Conservation (phyloP, 768 basidiomycete species). For the Macrocybe gigantea region DNA sequence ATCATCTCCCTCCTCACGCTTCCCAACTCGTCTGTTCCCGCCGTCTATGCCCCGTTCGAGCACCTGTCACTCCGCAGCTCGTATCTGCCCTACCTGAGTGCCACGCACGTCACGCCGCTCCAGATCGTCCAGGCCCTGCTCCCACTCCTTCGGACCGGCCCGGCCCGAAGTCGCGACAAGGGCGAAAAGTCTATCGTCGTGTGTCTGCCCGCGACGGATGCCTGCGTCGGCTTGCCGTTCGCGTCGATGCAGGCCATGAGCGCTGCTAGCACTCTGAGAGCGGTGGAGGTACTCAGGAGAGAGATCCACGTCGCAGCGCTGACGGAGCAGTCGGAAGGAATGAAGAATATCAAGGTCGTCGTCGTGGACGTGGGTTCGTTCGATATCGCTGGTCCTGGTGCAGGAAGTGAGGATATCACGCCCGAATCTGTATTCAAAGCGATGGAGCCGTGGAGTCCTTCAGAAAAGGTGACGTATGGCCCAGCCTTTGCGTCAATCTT, state of each 20-base stretch:
- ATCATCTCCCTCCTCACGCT: constrained; percentile 73
- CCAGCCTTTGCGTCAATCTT: constrained; percentile 54
- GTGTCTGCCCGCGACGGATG: constrained; percentile 69
- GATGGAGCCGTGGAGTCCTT: constrained; percentile 69
- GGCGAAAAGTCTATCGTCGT: constrained; percentile 60
- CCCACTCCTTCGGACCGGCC: constrained; percentile 68
- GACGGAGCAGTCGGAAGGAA: constrained; percentile 48
- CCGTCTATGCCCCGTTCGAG: constrained; percentile 56
- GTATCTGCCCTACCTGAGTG: constrained; percentile 67
- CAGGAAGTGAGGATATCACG: constrained; percentile 5
- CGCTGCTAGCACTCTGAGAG: constrained; percentile 67
- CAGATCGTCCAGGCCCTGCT: constrained; percentile 72
- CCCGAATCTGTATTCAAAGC: constrained; percentile 37
- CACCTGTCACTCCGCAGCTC: constrained; percentile 55
- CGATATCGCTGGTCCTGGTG: constrained; percentile 21
- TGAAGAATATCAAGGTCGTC: constrained; percentile 65
- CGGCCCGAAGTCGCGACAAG: constrained; percentile 46
- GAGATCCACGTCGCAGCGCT: constrained; percentile 58
- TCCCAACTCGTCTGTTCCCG: constrained; percentile 27
- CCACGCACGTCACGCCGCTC: constrained; percentile 73
- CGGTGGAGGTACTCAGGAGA: constrained; percentile 64
- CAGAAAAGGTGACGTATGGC: constrained; percentile 70
- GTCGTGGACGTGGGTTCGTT: constrained; percentile 70
- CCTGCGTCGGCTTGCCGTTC: constrained; percentile 72
- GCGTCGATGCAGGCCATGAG: constrained; percentile 67